Conservation (phyloP, 257 asterid species). For the Jacaranda copaia region DNA sequence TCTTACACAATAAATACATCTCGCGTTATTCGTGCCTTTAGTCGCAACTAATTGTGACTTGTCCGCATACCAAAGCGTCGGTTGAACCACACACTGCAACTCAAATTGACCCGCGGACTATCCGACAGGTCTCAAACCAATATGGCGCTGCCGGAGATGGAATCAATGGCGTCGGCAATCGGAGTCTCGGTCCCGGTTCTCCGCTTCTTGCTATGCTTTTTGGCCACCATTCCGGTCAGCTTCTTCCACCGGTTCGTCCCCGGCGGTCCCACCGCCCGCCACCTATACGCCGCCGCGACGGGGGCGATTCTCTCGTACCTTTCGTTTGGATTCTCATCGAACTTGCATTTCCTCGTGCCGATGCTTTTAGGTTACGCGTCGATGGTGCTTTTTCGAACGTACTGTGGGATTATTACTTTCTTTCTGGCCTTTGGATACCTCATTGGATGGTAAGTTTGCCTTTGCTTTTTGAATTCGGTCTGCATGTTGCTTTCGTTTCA, state of each 20-base stretch:
- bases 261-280: slow-evolving; percentile 70
- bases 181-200: slow-evolving; percentile 95
- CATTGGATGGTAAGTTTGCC: slow-evolving; percentile 80
- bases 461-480: background rate
- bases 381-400: slow-evolving; percentile 65
- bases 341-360: slow-evolving; percentile 89
- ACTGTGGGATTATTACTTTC: slow-evolving; percentile 83
- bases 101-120: background rate
- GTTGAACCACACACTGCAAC: slow-evolving; percentile 2
- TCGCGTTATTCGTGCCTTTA: background rate
- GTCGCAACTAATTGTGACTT: background rate
- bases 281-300: slow-evolving; percentile 78
- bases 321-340: slow-evolving; percentile 89
- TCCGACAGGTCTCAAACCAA: slow-evolving; percentile 14
- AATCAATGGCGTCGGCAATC: slow-evolving; percentile 80
- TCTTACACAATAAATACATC: slow-evolving; percentile 29
- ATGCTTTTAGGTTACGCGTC: slow-evolving; percentile 87
- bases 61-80: background rate
- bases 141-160: slow-evolving; percentile 91
- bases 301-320: slow-evolving; percentile 82
- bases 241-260: slow-evolving; percentile 87
- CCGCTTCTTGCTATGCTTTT: slow-evolving; percentile 82
- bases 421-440: slow-evolving; percentile 86
- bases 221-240: slow-evolving; percentile 88
- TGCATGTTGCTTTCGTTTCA: slow-evolving; percentile 20